phyloP scores from a whole-genome alignment of 208 protist genomes.

The Acanthamoeba lenticulata region DNA sequence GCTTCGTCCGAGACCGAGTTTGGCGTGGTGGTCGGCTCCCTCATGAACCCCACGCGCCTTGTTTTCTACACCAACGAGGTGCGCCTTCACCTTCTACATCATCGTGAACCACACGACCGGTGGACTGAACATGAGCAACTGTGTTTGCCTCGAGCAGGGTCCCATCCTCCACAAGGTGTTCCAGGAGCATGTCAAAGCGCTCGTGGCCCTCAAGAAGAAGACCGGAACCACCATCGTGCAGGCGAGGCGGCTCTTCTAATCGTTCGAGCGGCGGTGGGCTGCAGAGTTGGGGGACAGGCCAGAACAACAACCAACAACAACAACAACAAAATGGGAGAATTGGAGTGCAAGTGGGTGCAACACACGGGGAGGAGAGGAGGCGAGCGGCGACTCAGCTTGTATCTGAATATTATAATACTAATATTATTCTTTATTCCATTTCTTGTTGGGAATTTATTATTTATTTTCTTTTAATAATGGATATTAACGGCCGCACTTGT shows the following conservation, averaged over 20 bases:
- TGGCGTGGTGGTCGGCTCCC: constrained; percentile 4
- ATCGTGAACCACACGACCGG: background rate
- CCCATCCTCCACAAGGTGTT: background rate
- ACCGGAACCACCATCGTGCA: background rate
- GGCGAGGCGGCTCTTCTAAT: background rate
- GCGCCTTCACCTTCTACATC: background rate
- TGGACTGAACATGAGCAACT: background rate
- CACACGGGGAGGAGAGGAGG: too few species aligned
- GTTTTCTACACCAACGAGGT: constrained; percentile 50
- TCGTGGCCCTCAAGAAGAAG: constrained; percentile 20
- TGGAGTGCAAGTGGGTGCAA: too few species aligned
- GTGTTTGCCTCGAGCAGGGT: background rate
- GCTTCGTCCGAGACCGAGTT: constrained; percentile 7
- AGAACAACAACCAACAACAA: background rate
- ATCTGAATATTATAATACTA: too few species aligned
- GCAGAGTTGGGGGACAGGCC: background rate
- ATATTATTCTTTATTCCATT: too few species aligned
- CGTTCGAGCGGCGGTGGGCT: background rate
- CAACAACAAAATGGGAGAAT: too few species aligned
- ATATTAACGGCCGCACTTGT: too few species aligned
- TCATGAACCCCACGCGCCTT: constrained; percentile 48
- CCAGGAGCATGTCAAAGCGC: background rate
- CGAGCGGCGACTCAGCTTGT: too few species aligned
- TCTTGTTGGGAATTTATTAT: too few species aligned
- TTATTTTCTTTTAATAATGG: too few species aligned